Evolutionary conservation across 2,329 filamentous ascomycete genomes (phyloP).

Genomic region (Paecilomyces formosus): DNA sequence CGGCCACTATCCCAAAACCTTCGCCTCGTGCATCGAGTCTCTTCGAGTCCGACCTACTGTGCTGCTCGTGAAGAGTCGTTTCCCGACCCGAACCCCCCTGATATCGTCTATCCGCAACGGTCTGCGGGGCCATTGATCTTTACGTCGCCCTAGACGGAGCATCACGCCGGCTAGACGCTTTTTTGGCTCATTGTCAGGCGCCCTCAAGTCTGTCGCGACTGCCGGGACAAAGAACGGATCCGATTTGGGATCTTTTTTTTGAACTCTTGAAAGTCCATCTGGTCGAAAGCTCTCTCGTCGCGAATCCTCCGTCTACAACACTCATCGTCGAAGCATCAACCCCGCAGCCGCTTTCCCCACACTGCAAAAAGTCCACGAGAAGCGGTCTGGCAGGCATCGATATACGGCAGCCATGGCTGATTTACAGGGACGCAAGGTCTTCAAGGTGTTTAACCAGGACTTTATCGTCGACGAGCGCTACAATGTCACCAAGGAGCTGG

Average conservation of each 20-base stretch:
- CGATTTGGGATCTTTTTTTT: neutral
- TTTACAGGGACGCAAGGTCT: slow-evolving; percentile 72
- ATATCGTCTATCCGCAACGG: neutral
- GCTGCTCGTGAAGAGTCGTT: neutral
- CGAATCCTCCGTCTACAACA: neutral
- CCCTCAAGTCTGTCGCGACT: neutral
- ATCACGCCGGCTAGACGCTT: neutral
- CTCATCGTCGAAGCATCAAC: neutral
- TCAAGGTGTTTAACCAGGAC: slow-evolving; percentile 99
- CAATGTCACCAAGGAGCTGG: slow-evolving; percentile 96
- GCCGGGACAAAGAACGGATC: neutral
- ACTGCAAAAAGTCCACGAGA: slow-evolving; percentile 1
- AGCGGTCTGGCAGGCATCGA: neutral
- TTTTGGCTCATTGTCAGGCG: neutral
- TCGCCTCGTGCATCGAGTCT: neutral
- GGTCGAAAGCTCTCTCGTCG: neutral
- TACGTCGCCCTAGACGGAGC: neutral
- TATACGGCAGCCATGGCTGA: slow-evolving; percentile 45
- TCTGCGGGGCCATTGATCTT: neutral
- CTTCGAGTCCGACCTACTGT: neutral
- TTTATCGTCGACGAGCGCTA: slow-evolving; percentile 98
- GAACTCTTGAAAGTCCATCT: neutral
- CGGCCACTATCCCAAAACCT: neutral
- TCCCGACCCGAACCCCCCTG: neutral
- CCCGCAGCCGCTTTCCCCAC: slow-evolving; percentile 1